These are phyloP conservation scores for Aegilops longissima DNA, from an alignment of 176 grass and related monocot species.

Conservation along the genomic window DNA sequence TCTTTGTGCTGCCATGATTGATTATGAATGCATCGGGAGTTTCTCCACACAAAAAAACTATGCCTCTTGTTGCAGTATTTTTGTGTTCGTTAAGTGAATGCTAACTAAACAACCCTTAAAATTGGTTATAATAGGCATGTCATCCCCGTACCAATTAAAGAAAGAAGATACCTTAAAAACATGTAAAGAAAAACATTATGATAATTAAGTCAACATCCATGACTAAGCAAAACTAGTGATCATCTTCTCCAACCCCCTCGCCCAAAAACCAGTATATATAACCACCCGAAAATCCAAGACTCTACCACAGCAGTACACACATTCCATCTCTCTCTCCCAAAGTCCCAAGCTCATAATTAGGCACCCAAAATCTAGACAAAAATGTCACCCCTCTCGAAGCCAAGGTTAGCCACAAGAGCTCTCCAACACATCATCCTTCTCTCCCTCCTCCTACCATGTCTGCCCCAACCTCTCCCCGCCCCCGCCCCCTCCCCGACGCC, in stretches of 20 bases:
- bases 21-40: too few relatives aligned
- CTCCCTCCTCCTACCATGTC: constrained; percentile 35
- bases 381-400: constrained; percentile 24
- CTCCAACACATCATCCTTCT: constrained; percentile 33
- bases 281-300: constrained; percentile 14
- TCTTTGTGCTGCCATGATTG: too few relatives aligned
- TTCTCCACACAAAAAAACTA: not conserved
- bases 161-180: not conserved
- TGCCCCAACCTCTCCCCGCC: constrained; percentile 44
- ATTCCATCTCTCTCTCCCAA: not conserved
- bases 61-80: not conserved
- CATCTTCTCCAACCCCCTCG: constrained; percentile 25
- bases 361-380: constrained; percentile 16
- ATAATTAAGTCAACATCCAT: constrained; percentile 28
- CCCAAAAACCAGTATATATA: constrained; percentile 46
- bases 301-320: constrained; percentile 20
- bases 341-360: not conserved
- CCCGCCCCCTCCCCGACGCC: constrained; percentile 43
- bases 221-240: constrained; percentile 34
- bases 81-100: not conserved
- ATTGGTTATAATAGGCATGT: not conserved
- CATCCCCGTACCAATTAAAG: not conserved
- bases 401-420: constrained; percentile 11
- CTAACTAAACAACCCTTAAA: not conserved
- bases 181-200: not conserved